Base-by-base conservation (phyloP, 2,329 filamentous ascomycete genomes). In the Ophiostoma quercus region DNA sequence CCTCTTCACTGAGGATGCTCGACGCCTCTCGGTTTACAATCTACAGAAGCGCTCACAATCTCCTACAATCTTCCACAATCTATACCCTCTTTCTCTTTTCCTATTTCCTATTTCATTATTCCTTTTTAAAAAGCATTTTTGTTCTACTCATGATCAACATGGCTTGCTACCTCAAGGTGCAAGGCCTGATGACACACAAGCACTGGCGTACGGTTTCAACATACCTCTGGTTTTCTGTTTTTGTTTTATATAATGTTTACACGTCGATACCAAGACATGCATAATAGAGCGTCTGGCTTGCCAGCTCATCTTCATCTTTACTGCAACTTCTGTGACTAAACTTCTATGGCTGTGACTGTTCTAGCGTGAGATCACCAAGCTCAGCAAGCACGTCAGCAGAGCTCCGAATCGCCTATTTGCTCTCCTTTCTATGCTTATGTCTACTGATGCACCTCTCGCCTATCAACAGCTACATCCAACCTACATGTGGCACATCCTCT, bases 151-250 rank as follows among this genome's bases (percentile, higher is more conserved):
- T 69, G 67, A 70, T n/a, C 63, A 73, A 67, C 29, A 65, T 37
- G 65, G 47, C n/a, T 22, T 8, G n/a, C 51, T 41, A 68, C 7
- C 22, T 37, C 2, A 12, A 34, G n/a, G 19, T 54, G 67, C 51
- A 68, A 67, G 41, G 67, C 34, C 68, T 71, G 71, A 71, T 69
- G 71, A 72, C 63, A 69, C 22, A 34, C 51, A 68, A 74, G 72
- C 71, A 74, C 62, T 68, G 73, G 73, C 73, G 73, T 74, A 74
- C 73, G 73, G 73, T 74, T 74, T 74, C 73, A 74, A 74, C 73
- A 74, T 73, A 72, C 73, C 73, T 72, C 67, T 63, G 67, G 66
- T 68, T 73, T 72, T 62, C 66, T 60, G 57, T 22, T 60, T 62
- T 16, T 54, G 25, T 62, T 62, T 69, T 65, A 37, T 54, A 54